Conservation (phyloP, 2,329 filamentous ascomycete genomes). For the Xylaria sp. region DNA sequence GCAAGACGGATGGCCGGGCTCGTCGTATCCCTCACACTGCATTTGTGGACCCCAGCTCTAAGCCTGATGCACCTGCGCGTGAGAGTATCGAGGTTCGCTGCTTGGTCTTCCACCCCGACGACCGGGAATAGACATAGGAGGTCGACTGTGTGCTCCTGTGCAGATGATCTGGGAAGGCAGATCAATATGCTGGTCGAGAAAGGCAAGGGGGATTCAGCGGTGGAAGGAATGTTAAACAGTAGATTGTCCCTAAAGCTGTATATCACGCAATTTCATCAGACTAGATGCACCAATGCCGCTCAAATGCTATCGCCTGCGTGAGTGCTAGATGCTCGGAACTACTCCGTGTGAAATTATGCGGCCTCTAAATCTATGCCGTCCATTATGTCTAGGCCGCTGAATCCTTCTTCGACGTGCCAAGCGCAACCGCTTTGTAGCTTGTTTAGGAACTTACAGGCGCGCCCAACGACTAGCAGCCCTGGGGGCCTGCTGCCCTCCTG, state of each 20-base stretch:
- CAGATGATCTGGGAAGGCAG: not conserved
- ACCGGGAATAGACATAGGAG: constrained; percentile 45
- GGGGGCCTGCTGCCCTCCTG: constrained; percentile 90
- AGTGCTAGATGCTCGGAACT: not conserved
- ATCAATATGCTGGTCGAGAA: not conserved
- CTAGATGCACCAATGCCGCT: constrained; percentile 1
- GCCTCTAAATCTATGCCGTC: constrained; percentile 38
- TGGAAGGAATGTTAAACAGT: constrained; percentile 22
- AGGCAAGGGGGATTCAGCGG: not conserved
- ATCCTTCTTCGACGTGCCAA: constrained; percentile 91
- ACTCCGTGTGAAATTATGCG: constrained; percentile 11
- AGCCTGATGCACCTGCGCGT: constrained; percentile 58
- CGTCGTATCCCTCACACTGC: constrained; percentile 66
- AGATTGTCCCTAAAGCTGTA: constrained; percentile 33
- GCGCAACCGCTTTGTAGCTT: constrained; percentile 66
- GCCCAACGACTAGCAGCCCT: constrained; percentile 85
- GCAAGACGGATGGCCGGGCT: constrained; percentile 64
- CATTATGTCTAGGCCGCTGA: constrained; percentile 73
- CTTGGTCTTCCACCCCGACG: constrained; percentile 62
- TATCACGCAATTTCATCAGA: constrained; percentile 20
- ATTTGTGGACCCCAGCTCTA: constrained; percentile 60
- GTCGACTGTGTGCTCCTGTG: too few relatives aligned
- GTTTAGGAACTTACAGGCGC: constrained; percentile 82
- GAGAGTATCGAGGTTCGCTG: constrained; percentile 70
- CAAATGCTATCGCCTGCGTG: not conserved